These are phyloP conservation scores for Cylindricascospora bacillispora DNA, from an alignment of 1,139 yeast genomes.

Conservation along the genomic window DNA sequence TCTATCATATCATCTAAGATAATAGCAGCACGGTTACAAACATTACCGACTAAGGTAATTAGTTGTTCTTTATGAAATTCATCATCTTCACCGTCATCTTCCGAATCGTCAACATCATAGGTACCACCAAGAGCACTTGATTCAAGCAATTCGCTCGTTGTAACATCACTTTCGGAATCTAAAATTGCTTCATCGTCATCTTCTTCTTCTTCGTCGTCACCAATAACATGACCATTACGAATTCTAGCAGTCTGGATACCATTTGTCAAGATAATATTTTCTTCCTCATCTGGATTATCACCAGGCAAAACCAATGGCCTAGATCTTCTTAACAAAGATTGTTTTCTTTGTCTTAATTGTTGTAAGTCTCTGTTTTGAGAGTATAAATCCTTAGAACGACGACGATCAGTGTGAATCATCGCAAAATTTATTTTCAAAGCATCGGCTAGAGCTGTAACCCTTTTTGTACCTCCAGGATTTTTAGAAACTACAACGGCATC, in stretches of 20 bases:
- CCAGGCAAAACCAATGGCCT: slow-evolving; percentile 29
- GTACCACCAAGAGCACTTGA: slow-evolving; percentile 64
- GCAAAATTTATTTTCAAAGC: slow-evolving; percentile 91
- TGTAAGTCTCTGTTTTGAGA: slow-evolving; percentile 27
- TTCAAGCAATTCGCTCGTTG: slow-evolving; percentile 18
- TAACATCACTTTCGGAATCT: slow-evolving; percentile 26
- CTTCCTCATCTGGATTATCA: slow-evolving; percentile 47
- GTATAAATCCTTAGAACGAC: slow-evolving; percentile 70
- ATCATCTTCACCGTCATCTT: slow-evolving; percentile 67
- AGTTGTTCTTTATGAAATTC: slow-evolving; percentile 65
- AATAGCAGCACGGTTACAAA: slow-evolving; percentile 78
- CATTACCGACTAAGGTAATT: slow-evolving; percentile 94
- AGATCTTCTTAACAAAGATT: slow-evolving; percentile 27
- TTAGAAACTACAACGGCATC: slow-evolving; percentile 83
- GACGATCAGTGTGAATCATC: slow-evolving; percentile 96
- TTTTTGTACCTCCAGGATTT: slow-evolving; percentile 96
- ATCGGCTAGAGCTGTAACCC: slow-evolving; percentile 96
- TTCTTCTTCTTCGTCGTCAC: slow-evolving; percentile 86
- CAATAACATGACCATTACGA: slow-evolving; percentile 94
- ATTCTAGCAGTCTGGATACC: slow-evolving; percentile 94
- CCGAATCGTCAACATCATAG: slow-evolving; percentile 71
- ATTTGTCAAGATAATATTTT: slow-evolving; percentile 53
- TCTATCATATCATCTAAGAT: slow-evolving; percentile 95
- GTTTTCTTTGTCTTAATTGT: slow-evolving; percentile 28
- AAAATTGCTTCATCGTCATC: slow-evolving; percentile 31